phyloP scores from a whole-genome alignment of 495 filamentous ascomycete genomes.

The Cairneyella variabilis region DNA sequence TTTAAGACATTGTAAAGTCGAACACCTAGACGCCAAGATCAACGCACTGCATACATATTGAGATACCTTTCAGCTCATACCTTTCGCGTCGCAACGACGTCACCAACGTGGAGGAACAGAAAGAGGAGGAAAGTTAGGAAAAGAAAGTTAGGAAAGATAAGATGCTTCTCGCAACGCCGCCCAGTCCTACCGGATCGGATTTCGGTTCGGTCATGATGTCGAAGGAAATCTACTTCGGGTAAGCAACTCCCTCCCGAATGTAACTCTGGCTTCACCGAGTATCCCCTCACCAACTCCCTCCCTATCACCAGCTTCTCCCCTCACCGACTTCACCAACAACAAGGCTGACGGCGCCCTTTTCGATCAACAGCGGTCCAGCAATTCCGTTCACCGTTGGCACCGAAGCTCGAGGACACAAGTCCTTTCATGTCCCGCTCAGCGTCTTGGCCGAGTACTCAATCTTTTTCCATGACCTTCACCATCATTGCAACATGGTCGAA shows the following conservation, averaged over 20 bases:
- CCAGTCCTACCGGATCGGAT: not conserved
- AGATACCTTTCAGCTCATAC: not conserved
- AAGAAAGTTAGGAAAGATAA: not conserved
- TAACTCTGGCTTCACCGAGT: not conserved
- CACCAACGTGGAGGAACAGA: not conserved
- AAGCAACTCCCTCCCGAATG: not conserved
- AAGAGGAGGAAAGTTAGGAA: not conserved
- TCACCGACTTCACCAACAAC: not conserved
- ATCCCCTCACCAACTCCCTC: not conserved
- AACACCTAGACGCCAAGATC: too few relatives aligned
- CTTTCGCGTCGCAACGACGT: not conserved
- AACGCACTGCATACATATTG: not conserved
- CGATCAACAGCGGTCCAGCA: not conserved
- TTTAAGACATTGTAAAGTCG: not conserved
- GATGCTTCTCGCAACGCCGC: not conserved
- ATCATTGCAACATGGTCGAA: slow-evolving; percentile 1
- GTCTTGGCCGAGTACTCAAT: slow-evolving; percentile 4
- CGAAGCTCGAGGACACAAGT: not conserved
- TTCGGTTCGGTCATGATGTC: not conserved
- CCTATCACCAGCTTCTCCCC: not conserved
- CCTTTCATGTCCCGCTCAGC: slow-evolving; percentile 1
- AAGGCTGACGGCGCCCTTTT: not conserved
- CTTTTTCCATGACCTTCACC: slow-evolving; percentile 3
- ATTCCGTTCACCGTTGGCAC: slow-evolving; percentile 1
- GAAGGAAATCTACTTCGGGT: not conserved